phyloP scores from a whole-genome alignment of 2,329 filamentous ascomycete genomes.

The Colletotrichum sidae region DNA sequence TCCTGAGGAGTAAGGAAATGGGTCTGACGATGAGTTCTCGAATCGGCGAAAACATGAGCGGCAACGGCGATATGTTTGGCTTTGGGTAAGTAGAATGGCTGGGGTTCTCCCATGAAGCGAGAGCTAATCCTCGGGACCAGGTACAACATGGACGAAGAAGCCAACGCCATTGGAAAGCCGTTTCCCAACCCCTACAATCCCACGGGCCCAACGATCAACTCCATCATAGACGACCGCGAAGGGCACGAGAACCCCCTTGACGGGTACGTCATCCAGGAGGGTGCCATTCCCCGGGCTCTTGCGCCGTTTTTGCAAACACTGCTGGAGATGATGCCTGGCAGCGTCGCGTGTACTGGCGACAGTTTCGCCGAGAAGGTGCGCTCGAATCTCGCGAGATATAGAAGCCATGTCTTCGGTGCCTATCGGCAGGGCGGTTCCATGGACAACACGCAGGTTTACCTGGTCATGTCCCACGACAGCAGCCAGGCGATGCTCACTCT shows the following conservation, averaged over 20 bases:
- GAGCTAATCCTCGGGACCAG: slow-evolving; percentile 46
- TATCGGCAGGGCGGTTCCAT: slow-evolving; percentile 67
- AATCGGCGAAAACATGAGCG: slow-evolving; percentile 71
- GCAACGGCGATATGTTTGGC: slow-evolving; percentile 74
- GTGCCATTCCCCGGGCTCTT: slow-evolving; percentile 68
- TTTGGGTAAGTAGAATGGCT: slow-evolving; percentile 61
- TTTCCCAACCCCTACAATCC: slow-evolving; percentile 63
- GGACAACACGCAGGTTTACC: slow-evolving; percentile 71
- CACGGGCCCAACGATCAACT: slow-evolving; percentile 71
- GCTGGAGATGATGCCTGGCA: slow-evolving; percentile 65
- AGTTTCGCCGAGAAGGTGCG: slow-evolving; percentile 55
- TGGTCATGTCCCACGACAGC: slow-evolving; percentile 76
- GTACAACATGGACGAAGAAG: slow-evolving; percentile 68
- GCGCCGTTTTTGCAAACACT: slow-evolving; percentile 66
- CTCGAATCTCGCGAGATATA: slow-evolving; percentile 59
- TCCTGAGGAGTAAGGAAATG: slow-evolving; percentile 69
- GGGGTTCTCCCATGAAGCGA: not conserved
- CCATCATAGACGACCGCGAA: slow-evolving; percentile 69
- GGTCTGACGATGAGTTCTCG: slow-evolving; percentile 68
- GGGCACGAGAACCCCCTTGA: slow-evolving; percentile 66
- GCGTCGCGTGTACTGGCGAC: slow-evolving; percentile 51
- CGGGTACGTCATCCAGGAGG: slow-evolving; percentile 74
- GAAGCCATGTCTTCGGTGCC: slow-evolving; percentile 68
- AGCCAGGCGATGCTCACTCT: slow-evolving; percentile 71
- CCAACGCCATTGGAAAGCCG: slow-evolving; percentile 66